Conservation (phyloP, 1,284 basidiomycete species). For the Ceraceosorus guamensis region DNA sequence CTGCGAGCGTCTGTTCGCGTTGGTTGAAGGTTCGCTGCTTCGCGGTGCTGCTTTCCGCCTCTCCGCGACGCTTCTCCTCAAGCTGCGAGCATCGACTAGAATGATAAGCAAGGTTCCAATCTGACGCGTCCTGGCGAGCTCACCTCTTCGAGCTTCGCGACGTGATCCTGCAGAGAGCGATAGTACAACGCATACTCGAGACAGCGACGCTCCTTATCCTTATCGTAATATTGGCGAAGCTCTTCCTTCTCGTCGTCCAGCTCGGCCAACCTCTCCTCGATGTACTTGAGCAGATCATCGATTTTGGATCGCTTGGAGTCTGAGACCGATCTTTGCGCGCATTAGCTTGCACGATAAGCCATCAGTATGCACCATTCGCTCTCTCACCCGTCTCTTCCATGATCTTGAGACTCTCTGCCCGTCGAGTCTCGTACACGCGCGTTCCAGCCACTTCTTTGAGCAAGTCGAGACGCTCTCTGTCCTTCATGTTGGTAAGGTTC, state of each 20-base stretch:
- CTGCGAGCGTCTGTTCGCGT: slow-evolving; percentile 74
- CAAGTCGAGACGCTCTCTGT: slow-evolving; percentile 82
- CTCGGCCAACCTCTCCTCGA: slow-evolving; percentile 79
- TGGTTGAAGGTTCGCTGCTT: slow-evolving; percentile 72
- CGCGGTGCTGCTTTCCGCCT: slow-evolving; percentile 73
- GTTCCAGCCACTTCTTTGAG: slow-evolving; percentile 98
- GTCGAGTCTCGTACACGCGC: slow-evolving; percentile 92
- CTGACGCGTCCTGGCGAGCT: slow-evolving; percentile 45
- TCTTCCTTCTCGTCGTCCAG: slow-evolving; percentile 97
- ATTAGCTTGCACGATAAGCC: neutral
- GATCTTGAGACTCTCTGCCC: slow-evolving; percentile 83
- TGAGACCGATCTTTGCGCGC: too few relatives aligned
- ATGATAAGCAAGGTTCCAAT: neutral
- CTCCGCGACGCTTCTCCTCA: slow-evolving; percentile 61
- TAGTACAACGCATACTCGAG: slow-evolving; percentile 92
- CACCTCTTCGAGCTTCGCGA: slow-evolving; percentile 67
- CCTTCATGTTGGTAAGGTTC: slow-evolving; percentile 91
- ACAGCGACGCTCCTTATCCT: slow-evolving; percentile 87
- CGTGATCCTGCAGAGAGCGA: slow-evolving; percentile 80
- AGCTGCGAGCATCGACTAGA: too few relatives aligned
- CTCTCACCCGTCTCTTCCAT: slow-evolving; percentile 79
- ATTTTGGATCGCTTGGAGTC: slow-evolving; percentile 87
- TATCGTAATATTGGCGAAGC: slow-evolving; percentile 88
- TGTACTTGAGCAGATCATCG: slow-evolving; percentile 77
- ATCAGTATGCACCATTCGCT: neutral